These are phyloP conservation scores for Endocarpon pusillum DNA, from an alignment of 495 filamentous ascomycete genomes.

Conservation along the genomic window DNA sequence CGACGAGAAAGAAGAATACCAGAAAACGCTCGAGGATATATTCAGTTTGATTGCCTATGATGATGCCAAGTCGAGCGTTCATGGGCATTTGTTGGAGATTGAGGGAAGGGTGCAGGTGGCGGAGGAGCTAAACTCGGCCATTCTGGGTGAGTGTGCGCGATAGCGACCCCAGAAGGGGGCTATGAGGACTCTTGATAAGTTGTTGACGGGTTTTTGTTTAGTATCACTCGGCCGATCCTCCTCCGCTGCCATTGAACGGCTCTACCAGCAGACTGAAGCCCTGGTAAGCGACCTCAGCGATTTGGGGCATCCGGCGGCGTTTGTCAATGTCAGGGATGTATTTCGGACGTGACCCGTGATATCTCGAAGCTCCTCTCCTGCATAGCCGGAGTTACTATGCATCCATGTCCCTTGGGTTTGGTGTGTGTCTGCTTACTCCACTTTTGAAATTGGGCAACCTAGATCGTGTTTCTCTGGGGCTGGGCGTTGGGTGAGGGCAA, in stretches of 20 bases:
- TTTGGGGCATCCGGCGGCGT: constrained; percentile 70
- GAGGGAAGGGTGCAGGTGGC: constrained; percentile 63
- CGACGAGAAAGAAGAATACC: constrained; percentile 50
- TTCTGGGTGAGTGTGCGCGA: constrained; percentile 50
- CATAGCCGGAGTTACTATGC: too few relatives aligned
- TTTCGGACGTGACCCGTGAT: too few relatives aligned
- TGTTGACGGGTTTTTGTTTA: constrained; percentile 17
- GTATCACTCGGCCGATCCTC: constrained; percentile 83
- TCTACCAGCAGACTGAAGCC: constrained; percentile 76
- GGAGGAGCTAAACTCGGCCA: constrained; percentile 88
- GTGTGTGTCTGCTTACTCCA: too few relatives aligned
- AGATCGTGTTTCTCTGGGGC: too few relatives aligned
- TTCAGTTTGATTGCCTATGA: constrained; percentile 79
- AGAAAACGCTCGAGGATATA: constrained; percentile 63
- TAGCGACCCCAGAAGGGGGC: not conserved
- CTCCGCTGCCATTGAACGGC: constrained; percentile 66
- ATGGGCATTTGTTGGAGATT: constrained; percentile 65
- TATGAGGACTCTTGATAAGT: constrained; percentile 2
- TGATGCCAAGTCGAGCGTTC: constrained; percentile 54
- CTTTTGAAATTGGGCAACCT: constrained; percentile 1
- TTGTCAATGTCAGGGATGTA: constrained; percentile 64
- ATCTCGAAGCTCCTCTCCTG: too few relatives aligned
- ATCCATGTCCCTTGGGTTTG: too few relatives aligned
- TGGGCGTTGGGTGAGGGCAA: too few relatives aligned
- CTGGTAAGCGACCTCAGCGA: constrained; percentile 68